Evolutionary conservation across 768 basidiomycete species (phyloP).

Genomic region (Russula griseocarnosa): DNA sequence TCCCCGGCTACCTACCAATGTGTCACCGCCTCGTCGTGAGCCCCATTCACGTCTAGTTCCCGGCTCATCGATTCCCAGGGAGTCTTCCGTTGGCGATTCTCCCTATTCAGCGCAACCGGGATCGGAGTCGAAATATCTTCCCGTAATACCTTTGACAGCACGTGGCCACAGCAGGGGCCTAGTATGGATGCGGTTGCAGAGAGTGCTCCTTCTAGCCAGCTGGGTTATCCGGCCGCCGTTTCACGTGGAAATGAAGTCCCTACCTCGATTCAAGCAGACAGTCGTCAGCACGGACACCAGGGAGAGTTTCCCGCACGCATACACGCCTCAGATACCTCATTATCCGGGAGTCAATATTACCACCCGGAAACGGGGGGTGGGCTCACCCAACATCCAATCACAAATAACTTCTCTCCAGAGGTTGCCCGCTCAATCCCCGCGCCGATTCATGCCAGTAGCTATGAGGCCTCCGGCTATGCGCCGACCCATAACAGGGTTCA

Average conservation of each 20-base stretch:
- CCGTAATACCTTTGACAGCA: constrained; percentile 2
- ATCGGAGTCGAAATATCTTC: constrained; percentile 4
- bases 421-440: constrained; percentile 6
- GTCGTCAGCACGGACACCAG: not conserved
- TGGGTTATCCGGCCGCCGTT: not conserved
- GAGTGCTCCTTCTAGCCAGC: not conserved
- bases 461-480: constrained; percentile 1
- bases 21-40: constrained; percentile 16
- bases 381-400: constrained; percentile 1
- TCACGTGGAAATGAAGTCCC: not conserved
- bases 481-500: constrained; percentile 15
- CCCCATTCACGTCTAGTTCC: constrained; percentile 11
- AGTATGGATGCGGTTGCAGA: not conserved
- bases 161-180: not conserved
- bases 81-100: not conserved
- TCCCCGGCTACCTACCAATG: not conserved
- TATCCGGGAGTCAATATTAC: constrained; percentile 3
- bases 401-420: constrained; percentile 6
- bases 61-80: not conserved
- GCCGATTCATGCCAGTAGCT: constrained; percentile 3
- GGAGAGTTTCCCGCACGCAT: not conserved
- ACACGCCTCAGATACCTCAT: not conserved
- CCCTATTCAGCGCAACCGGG: constrained; percentile 4
- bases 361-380: not conserved
- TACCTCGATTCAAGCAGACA: not conserved